Evolutionary conservation across 192 early-diverging fungal species (phyloP), one percentile per base, ranked within the genome.

Genomic region (Podila epigama): DNA sequence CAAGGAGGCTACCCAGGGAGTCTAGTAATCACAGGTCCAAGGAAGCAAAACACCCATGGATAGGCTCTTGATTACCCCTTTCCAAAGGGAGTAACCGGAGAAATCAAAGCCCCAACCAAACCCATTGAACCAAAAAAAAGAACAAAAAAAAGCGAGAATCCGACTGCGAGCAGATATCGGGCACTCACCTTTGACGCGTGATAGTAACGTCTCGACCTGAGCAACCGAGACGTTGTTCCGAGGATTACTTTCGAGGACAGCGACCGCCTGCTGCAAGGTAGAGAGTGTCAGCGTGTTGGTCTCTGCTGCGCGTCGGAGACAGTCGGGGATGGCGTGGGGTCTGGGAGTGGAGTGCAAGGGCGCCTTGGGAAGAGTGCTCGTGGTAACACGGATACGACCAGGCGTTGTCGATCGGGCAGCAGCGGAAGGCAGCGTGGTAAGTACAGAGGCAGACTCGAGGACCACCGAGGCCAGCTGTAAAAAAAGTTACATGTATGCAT

Each of bases 251-350:
- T 77, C 73, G 5, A 77, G 61, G 5, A 56, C 31, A 15, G 54
- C 61, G 20, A 77, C 73, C 4, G 73, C 65, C 33, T 77, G 61
- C 56, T 68, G 65, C 28, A 77, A 61, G 13, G 73, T 77, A 18
- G 66, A 77, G 28, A 77, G 40, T 0, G 73, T 68, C 44, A 77
- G 44, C 3, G 39, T 34, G 32, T 41, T 63, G 36, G 36, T 58
- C 25, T 77, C 50, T 22, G 73, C 73, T 4, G 73, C 73, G 10
- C 48, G 31, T 51, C 61, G 41, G 15, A 77, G 73, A 48, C 73
- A 77, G n/a, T 77, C 65, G 11, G 73, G 73, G 42, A 77, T 53
- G 5, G 66, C 65, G 10, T 56, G 42, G 8, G 62, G 60, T 60
- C 67, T 44, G 16, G 36, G 50, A 5, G 51, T 58, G 16, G 44